A percentile compares a stretch with the other conserved stretches of the same genome.
Conservation (phyloP, 2,329 filamentous ascomycete species). For the Xylariaceae sp. region DNA sequence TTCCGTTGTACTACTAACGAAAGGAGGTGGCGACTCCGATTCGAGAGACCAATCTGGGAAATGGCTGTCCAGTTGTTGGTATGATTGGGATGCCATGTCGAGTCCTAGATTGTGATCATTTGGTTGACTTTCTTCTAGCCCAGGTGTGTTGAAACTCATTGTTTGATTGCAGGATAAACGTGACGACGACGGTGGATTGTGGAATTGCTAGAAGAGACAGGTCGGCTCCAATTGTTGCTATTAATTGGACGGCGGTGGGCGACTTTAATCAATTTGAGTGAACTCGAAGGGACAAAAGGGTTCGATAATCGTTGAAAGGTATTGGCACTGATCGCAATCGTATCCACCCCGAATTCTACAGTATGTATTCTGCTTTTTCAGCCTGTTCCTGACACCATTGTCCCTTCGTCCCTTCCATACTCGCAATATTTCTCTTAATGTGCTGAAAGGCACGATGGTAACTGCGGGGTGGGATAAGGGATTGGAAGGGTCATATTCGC, state of each 20-base stretch:
- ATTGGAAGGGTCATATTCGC: too few relatives aligned
- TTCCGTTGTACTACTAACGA: background rate
- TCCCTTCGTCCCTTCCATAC: too few relatives aligned
- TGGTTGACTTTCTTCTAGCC: background rate
- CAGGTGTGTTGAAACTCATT: background rate
- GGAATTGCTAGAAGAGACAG: background rate
- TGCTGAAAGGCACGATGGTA: too few relatives aligned
- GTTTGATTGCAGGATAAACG: background rate
- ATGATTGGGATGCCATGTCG: background rate
- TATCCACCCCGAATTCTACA: too few relatives aligned
- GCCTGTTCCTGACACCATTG: too few relatives aligned
- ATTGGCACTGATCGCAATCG: too few relatives aligned
- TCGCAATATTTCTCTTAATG: too few relatives aligned
- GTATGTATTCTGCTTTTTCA: too few relatives aligned
- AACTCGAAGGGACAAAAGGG: background rate
- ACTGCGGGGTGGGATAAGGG: too few relatives aligned
- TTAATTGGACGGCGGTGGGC: background rate
- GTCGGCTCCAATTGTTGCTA: background rate
- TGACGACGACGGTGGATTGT: too few relatives aligned
- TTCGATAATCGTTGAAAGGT: background rate
- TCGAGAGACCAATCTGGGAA: background rate
- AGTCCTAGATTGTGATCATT: background rate
- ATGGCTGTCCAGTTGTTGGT: background rate
- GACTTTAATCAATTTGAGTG: constrained; percentile 7
- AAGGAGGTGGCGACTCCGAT: background rate